Base-by-base conservation (phyloP, 1,139 yeast species). In the Suzukiozyma palmioleophila region DNA sequence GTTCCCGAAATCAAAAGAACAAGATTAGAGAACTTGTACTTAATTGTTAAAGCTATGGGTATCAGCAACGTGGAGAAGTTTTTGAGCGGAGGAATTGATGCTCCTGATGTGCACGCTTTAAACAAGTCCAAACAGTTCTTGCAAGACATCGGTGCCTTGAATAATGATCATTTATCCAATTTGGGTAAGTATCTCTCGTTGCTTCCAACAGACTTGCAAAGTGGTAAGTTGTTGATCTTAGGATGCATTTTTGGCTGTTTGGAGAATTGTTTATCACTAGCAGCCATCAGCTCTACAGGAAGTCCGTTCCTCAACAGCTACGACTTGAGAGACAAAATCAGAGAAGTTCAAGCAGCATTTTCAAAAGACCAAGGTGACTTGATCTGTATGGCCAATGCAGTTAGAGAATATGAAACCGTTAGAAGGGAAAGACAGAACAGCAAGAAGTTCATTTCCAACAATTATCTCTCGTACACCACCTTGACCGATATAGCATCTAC, bases 31-130 rank as follows among this genome's bases (percentile, higher is more conserved):
- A 87, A 87, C 38, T 66, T 92, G 33, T 89, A 85, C 51, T 67
- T 92, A 41, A 78, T 83, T 38, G 95, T 89, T 9, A 88, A 89
- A 56, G 76, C 96, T 0, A 88, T 92, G 95, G 96, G 95, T 0
- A 75, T 90, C 22, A 65, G 69, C 4, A 73, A 85, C 46, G 96
- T 89, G 0, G 73, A 73, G 41, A 72, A 66, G 18, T 92, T 92
- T 52, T 68, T 92, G 45, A 66, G 73, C 8, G 73, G 77, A 35
- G 97, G 97, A 0, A 61, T 92, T 37, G 97, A 90, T 56, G 83
- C 95, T 0, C 97, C 97, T 0, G 73, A 75, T 33, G 62, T 60
- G 10, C 61, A 66, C 1, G 77, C 92, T 0, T 60, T 92, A 32
- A 62, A 66, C 3, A 77, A 77, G 43, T 90, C 97, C 0, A 76